These are phyloP conservation scores for Sporothrix protearum DNA, from an alignment of 2,329 filamentous ascomycete species.

Conservation along the genomic window DNA sequence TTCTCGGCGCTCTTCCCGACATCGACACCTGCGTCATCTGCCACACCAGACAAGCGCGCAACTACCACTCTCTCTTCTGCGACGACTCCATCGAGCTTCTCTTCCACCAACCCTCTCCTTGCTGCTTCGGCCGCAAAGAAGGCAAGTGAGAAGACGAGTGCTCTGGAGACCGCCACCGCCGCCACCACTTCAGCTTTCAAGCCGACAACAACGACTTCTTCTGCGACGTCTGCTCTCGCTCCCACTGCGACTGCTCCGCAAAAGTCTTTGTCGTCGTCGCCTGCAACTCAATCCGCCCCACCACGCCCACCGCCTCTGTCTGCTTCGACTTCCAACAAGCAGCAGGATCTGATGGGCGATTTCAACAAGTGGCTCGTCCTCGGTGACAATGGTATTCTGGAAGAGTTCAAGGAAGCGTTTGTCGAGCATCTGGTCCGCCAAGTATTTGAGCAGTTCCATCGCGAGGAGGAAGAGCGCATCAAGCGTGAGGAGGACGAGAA, in stretches of 20 bases:
- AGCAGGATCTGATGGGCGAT: conserved; percentile 45
- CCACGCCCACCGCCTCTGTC: not conserved
- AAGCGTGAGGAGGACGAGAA: conserved; percentile 48
- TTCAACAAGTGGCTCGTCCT: conserved; percentile 54
- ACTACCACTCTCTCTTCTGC: not conserved
- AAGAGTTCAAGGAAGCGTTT: conserved; percentile 47
- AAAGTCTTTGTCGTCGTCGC: not conserved
- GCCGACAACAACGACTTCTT: not conserved
- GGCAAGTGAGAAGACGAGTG: not conserved
- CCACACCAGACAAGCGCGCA: not conserved
- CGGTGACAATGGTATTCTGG: conserved; percentile 52
- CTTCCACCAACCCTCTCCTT: not conserved
- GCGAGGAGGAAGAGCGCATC: conserved; percentile 42
- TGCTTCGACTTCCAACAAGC: conserved; percentile 28
- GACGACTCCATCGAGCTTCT: not conserved
- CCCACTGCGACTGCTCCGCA: not conserved
- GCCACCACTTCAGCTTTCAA: not conserved
- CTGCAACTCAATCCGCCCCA: not conserved
- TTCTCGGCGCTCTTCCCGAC: conserved; percentile 18
- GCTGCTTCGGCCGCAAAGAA: not conserved
- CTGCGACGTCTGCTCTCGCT: not conserved
- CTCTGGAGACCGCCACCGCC: not conserved
- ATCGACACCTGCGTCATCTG: not conserved
- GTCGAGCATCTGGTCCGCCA: conserved; percentile 45
- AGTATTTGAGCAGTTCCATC: conserved; percentile 42